Base-by-base conservation (phyloP, 768 basidiomycete genomes). In the Lactifluus pinguis region DNA sequence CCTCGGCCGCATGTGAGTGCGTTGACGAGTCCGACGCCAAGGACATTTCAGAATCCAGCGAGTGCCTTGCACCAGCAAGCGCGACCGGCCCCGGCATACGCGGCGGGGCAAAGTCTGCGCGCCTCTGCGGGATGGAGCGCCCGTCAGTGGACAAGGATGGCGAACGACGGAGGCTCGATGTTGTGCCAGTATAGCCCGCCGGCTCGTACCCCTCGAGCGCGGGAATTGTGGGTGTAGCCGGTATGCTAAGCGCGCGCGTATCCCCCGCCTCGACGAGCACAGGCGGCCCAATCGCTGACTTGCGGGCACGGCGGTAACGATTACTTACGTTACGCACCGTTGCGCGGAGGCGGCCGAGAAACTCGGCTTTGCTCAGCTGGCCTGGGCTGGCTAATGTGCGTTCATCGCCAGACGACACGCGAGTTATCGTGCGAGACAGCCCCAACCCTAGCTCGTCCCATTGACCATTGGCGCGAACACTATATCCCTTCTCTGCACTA, bases 241-340 rank as follows among this genome's bases (percentile, higher is more conserved):
- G 49, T 36, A 62, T 47, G 15, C 29, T 58, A 53, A 41, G 60
- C 62, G 50, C 52, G 49, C 55, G 62, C n/a, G 62, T 49, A 44
- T 59, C 61, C 47, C 51, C 57, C 15, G 44, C 53, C 36, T 52
- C 69, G 60, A 57, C 67, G 19, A 78, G 73, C 49, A 81, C 77
- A 1, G 88, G 88, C 66, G 80, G 81, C 19, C 83, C 79, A 64
- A 88, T 88, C 44, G 76, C 71, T 6, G 81, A 83, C 25, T 67
- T 65, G 41, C 52, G 55, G 3, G 66, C 59, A 25, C 57, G 78
- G 75, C 59, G 73, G 68, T 55, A 72, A 69, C 76, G 83, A 68
- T 84, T 79, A 74, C 87, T 88, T 62, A 87, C 86, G 48, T 82
- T 79, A 58, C 87, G 77, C 38, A 86, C 83, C 2, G 85, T 85